Evolutionary conservation across 108 stramenopile species (phyloP).

Genomic region (Fragilaria radians): DNA sequence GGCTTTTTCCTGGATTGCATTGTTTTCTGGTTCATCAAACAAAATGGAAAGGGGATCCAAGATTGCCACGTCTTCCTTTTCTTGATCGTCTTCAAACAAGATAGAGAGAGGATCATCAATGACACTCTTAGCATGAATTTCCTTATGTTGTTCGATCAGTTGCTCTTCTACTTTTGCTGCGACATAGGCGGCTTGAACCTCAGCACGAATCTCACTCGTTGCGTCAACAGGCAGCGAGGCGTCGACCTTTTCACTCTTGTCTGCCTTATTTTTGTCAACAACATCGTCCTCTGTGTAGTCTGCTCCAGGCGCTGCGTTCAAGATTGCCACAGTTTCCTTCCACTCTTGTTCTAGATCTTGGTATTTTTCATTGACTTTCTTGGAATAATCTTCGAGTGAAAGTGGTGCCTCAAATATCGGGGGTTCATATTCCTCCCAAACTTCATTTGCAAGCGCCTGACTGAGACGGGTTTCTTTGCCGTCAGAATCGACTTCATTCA

Average conservation of each 20-base stretch:
- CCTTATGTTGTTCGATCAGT: neutral
- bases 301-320: slow-evolving; percentile 62
- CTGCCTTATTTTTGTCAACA: neutral
- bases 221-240: neutral
- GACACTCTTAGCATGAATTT: neutral
- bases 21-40: neutral
- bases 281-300: slow-evolving; percentile 9
- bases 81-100: neutral
- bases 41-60: neutral
- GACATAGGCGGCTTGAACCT: neutral
- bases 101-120: neutral
- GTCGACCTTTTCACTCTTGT: neutral
- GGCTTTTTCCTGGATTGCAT: too few species aligned
- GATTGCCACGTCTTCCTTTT: neutral
- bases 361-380: slow-evolving; percentile 52
- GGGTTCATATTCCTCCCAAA: slow-evolving; percentile 29
- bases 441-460: slow-evolving; percentile 53
- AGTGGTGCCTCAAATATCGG: slow-evolving; percentile 17
- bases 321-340: slow-evolving; percentile 79
- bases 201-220: neutral
- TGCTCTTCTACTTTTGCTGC: neutral
- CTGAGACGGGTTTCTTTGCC: slow-evolving; percentile 14
- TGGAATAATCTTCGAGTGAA: slow-evolving; percentile 54
- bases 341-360: slow-evolving; percentile 55
- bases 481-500: slow-evolving; percentile 3